A percentile compares a stretch with the other conserved stretches of the same genome.
Conservation (phyloP, 1,139 yeast species). For the Geotrichum carabidarum region DNA sequence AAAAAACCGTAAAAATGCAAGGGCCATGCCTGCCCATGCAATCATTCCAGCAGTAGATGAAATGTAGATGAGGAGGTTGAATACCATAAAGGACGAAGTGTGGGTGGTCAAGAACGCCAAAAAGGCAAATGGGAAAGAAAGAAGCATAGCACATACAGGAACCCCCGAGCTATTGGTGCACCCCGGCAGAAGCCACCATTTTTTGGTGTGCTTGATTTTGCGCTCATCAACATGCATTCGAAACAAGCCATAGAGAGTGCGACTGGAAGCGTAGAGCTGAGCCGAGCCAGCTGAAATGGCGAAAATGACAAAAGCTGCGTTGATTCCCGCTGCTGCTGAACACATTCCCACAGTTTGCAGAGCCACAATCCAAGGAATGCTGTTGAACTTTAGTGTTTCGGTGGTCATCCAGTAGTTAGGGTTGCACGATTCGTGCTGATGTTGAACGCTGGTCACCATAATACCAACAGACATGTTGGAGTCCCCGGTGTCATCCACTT, state of each 20-base stretch:
- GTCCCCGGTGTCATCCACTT: neutral
- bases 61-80: slow-evolving; percentile 58
- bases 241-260: slow-evolving; percentile 75
- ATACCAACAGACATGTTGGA: slow-evolving; percentile 1
- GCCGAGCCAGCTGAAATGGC: slow-evolving; percentile 76
- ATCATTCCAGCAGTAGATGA: slow-evolving; percentile 67
- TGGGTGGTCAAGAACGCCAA: slow-evolving; percentile 58
- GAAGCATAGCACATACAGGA: slow-evolving; percentile 64
- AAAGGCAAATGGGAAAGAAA: slow-evolving; percentile 56
- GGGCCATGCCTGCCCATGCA: slow-evolving; percentile 79
- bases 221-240: slow-evolving; percentile 16
- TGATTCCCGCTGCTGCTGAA: slow-evolving; percentile 54
- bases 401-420: neutral
- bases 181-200: slow-evolving; percentile 59
- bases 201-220: slow-evolving; percentile 46
- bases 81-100: slow-evolving; percentile 57
- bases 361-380: slow-evolving; percentile 66
- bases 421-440: slow-evolving; percentile 10
- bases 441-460: slow-evolving; percentile 9
- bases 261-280: slow-evolving; percentile 70
- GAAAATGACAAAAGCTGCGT: slow-evolving; percentile 64
- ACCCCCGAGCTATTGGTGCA: slow-evolving; percentile 61
- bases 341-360: slow-evolving; percentile 66
- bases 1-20: slow-evolving; percentile 65
- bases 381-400: slow-evolving; percentile 22